These are phyloP conservation scores for Nitzschia palea DNA, from an alignment of 108 stramenopile genomes.

Conservation along the genomic window DNA sequence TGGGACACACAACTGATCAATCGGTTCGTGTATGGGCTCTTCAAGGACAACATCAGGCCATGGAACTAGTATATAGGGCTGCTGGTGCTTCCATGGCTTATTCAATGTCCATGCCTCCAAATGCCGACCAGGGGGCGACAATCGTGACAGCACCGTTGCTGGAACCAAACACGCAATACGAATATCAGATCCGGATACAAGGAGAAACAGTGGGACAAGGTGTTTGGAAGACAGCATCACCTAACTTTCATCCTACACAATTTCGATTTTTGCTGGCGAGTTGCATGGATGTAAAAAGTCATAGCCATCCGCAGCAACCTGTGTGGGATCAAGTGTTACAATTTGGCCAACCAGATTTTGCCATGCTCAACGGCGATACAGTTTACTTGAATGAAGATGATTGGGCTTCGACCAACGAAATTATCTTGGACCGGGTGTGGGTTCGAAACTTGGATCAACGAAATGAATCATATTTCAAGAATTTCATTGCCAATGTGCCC, in stretches of 20 bases:
- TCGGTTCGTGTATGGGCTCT: slow-evolving; percentile 23
- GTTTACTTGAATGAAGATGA: slow-evolving; percentile 26
- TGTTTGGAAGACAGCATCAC: slow-evolving; percentile 12
- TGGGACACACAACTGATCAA: slow-evolving; percentile 30
- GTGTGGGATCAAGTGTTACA: slow-evolving; percentile 23
- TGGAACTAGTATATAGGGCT: slow-evolving; percentile 10
- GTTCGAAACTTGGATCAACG: slow-evolving; percentile 25
- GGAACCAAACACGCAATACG: slow-evolving; percentile 11
- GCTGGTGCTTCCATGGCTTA: not conserved
- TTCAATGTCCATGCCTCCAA: not conserved
- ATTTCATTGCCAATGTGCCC: slow-evolving; percentile 21
- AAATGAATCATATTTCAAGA: slow-evolving; percentile 22
- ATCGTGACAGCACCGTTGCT: not conserved
- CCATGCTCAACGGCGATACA: slow-evolving; percentile 33
- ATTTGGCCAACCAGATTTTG: slow-evolving; percentile 10
- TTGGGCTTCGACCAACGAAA: slow-evolving; percentile 9
- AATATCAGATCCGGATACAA: slow-evolving; percentile 13
- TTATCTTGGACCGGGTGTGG: slow-evolving; percentile 29
- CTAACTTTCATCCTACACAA: not conserved
- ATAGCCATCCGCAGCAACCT: slow-evolving; percentile 9
- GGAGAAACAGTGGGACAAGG: slow-evolving; percentile 16
- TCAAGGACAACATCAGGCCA: slow-evolving; percentile 3
- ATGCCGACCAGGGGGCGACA: not conserved
- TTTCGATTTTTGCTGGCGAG: slow-evolving; percentile 21
- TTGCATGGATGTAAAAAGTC: slow-evolving; percentile 23